Base-by-base conservation (phyloP, 1,139 yeast genomes). In the Hyphopichia khmerensis region DNA sequence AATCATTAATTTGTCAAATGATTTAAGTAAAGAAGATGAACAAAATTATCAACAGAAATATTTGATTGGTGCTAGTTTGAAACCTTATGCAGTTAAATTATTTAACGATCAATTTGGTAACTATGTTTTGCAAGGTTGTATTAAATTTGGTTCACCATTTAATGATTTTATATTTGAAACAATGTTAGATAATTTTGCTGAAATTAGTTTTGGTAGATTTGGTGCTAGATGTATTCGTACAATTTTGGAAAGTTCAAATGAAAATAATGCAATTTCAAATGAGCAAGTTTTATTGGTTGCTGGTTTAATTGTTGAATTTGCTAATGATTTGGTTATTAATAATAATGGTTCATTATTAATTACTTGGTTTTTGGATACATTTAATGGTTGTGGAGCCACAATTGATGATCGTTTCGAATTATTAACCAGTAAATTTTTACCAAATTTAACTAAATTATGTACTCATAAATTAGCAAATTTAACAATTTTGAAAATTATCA, bases 91-190 rank as follows among this genome's bases (percentile, higher is more conserved):
- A 35, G 89, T 87, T 1, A 88, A 91, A 43, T 72, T 93, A 50
- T 87, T 95, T 59, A 84, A 90, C 58, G 99, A 93, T 60, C 98
- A 93, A 63, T 93, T 87, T 72, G 99, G 98, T 47, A 93, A 93
- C 62, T 93, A 93, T 61, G 98, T 91, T 16, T 80, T 93, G 45
- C 99, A 93, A 66, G 90, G 97, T 42, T 95, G 96, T 55, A 76
- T 90, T 50, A 87, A 87, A 58, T 93, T 90, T 67, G 95, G 93
- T 0, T 68, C 85, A 4, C 96, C 96, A 2, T 89, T 84, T 77
- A 88, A 87, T 60, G 91, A 87, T 57, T 93, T 91, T 60, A 87
- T 93, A 36, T 87, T 89, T 61, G 96, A 93, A 63, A 80, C 89
- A 14, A 82, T 91, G 59, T 67, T 89, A 48, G 80, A 87, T 39